These are phyloP conservation scores for Eragrostis tef DNA, from an alignment of 202 grass and related monocot species.

Conservation along the genomic window DNA sequence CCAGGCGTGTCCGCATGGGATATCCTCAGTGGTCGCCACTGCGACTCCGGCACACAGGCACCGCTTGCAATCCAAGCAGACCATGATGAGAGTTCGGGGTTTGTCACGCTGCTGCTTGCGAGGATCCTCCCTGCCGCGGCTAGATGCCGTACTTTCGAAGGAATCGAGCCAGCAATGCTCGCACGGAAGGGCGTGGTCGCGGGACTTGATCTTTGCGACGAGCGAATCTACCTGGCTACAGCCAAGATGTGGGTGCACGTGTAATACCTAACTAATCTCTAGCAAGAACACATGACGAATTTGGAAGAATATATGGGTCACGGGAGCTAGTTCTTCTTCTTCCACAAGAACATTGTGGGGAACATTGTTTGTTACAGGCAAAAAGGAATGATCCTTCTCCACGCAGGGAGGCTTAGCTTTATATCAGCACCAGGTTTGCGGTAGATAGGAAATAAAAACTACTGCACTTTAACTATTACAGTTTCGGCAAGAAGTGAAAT, in stretches of 20 bases:
- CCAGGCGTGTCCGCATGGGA: constrained; percentile 60
- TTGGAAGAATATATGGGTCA: no score
- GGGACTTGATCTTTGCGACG: constrained; percentile 3
- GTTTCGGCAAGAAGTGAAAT: no score
- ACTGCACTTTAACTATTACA: no score
- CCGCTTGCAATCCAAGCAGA: constrained; percentile 67
- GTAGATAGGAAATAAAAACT: no score
- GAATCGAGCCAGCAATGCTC: constrained; percentile 44
- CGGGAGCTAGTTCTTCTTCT: no score
- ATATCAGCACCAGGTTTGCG: no score
- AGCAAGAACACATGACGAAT: no score
- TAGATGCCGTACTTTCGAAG: not conserved
- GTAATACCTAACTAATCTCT: no score
- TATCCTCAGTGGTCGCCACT: constrained; percentile 2
- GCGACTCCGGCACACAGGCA: constrained; percentile 46
- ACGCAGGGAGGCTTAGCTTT: no score
- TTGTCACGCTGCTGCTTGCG: not conserved
- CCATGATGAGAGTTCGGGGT: constrained; percentile 38
- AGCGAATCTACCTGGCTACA: not conserved
- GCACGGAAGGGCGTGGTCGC: constrained; percentile 4
- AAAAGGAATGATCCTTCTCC: no score
- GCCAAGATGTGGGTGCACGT: not conserved
- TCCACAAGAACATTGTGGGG: no score
- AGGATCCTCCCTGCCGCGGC: not conserved
- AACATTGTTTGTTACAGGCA: no score